These are phyloP conservation scores for Citrullus colocynthis DNA, from an alignment of 306 rosid genomes.

Conservation along the genomic window DNA sequence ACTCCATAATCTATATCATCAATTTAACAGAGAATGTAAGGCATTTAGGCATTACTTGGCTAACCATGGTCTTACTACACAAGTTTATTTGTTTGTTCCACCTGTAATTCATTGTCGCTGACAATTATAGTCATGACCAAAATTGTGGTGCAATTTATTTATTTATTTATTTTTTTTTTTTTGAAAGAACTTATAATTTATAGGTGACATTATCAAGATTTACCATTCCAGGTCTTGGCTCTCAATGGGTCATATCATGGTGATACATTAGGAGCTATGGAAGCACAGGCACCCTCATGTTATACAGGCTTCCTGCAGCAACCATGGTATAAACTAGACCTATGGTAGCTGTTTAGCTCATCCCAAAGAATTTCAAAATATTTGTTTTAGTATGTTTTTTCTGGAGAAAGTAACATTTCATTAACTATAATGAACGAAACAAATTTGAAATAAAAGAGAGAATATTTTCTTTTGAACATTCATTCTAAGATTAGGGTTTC, in stretches of 20 bases:
- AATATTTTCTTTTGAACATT: background rate
- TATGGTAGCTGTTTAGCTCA: background rate
- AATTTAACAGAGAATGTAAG: background rate
- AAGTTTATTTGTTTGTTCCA: background rate
- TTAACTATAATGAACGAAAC: background rate
- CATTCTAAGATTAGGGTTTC: background rate
- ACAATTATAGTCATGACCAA: background rate
- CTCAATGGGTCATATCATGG: constrained; percentile 90
- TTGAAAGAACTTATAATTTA: background rate
- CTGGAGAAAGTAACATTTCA: background rate
- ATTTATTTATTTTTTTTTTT: background rate
- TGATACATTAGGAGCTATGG: constrained; percentile 98
- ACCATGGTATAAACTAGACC: constrained; percentile 52
- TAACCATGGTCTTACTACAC: background rate
- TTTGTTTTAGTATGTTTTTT: background rate
- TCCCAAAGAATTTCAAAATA: background rate
- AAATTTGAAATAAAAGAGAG: background rate
- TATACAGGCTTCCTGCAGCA: constrained; percentile 97
- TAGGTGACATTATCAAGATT: constrained; percentile 10
- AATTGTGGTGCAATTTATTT: background rate
- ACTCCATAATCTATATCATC: background rate
- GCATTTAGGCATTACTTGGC: background rate
- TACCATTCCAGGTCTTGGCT: constrained; percentile 67
- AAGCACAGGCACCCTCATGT: constrained; percentile 93
- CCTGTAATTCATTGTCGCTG: background rate